A percentile compares a stretch with the other conserved stretches of the same genome.
These are phyloP conservation scores for Termitomyces sp. DNA, from an alignment of 768 basidiomycete genomes.

Conservation along the genomic window DNA sequence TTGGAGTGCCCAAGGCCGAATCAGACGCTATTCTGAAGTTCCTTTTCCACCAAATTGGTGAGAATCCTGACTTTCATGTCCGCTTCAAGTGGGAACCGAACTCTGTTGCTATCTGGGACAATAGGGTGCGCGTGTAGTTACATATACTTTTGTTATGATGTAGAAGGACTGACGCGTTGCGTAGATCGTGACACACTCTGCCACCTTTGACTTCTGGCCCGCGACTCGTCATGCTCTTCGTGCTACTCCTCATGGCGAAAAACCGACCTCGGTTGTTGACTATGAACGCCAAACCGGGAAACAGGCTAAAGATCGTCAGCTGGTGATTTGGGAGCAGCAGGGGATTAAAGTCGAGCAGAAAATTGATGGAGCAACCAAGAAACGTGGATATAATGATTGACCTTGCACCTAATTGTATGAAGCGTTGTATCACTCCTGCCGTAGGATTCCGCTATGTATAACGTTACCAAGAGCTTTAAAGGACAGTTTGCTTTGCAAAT, in stretches of 20 bases:
- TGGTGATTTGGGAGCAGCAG: conserved; percentile 66
- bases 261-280: conserved; percentile 67
- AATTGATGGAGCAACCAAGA: conserved; percentile 25
- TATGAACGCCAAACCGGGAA: conserved; percentile 63
- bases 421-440: too few relatives aligned
- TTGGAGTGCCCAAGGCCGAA: conserved; percentile 76
- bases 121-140: conserved; percentile 44
- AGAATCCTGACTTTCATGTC: conserved; percentile 69
- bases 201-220: conserved; percentile 82
- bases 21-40: conserved; percentile 69
- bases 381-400: conserved; percentile 61
- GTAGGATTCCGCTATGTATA: neutral
- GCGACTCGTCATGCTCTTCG: conserved; percentile 72
- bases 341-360: conserved; percentile 40
- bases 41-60: conserved; percentile 64
- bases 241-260: conserved; percentile 77
- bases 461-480: too few relatives aligned
- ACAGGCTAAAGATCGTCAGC: conserved; percentile 64
- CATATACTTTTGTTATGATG: neutral
- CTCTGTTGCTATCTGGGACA: conserved; percentile 85
- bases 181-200: conserved; percentile 70
- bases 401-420: neutral
- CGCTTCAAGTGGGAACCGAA: conserved; percentile 75
- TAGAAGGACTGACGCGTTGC: neutral
- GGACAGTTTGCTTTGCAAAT: too few relatives aligned